Evolutionary conservation across 768 basidiomycete species (phyloP).

Genomic region (Boletellus ananiceps): DNA sequence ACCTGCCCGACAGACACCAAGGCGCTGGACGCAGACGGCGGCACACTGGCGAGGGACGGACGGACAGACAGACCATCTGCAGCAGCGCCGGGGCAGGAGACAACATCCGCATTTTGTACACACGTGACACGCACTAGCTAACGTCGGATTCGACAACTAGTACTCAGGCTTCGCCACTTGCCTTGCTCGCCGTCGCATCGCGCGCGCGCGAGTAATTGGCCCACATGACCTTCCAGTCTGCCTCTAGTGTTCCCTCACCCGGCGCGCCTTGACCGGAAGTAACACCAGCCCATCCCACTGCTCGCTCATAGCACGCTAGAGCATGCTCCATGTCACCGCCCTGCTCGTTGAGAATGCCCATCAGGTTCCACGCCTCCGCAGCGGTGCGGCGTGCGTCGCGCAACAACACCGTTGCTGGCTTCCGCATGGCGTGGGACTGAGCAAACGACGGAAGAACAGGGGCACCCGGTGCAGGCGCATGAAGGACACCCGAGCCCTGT

Average conservation of each 20-base stretch:
- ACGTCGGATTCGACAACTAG: no score
- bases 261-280: constrained; percentile 36
- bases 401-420: constrained; percentile 53
- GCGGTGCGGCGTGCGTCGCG: constrained; percentile 68
- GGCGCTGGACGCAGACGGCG: background rate
- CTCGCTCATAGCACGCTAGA: constrained; percentile 62
- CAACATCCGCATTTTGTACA: background rate
- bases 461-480: constrained; percentile 36
- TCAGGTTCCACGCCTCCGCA: constrained; percentile 70
- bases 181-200: constrained; percentile 15
- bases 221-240: constrained; percentile 59
- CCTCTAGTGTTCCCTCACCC: constrained; percentile 50
- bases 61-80: constrained; percentile 12
- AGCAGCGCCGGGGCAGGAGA: background rate
- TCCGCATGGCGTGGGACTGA: constrained; percentile 47
- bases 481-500: constrained; percentile 32
- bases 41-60: background rate
- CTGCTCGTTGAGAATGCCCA: constrained; percentile 60
- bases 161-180: background rate
- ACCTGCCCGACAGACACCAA: constrained; percentile 8
- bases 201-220: constrained; percentile 55
- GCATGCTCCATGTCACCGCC: constrained; percentile 37
- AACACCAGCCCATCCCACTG: constrained; percentile 63
- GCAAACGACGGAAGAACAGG: constrained; percentile 42
- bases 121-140: constrained; percentile 19